Conservation (phyloP, 768 basidiomycete genomes). For the Mycena venus region DNA sequence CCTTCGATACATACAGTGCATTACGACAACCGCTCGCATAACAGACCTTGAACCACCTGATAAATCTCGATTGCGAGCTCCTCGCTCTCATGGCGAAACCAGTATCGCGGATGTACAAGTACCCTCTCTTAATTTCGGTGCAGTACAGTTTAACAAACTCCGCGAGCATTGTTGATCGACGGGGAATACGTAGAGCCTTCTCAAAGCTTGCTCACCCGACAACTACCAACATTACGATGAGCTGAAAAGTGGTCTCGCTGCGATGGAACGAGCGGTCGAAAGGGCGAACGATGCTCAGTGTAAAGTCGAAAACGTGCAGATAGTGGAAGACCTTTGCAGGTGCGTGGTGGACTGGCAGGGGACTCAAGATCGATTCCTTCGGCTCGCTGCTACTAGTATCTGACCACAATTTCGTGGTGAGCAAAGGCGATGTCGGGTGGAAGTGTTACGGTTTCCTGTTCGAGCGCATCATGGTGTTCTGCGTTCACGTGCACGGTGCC, state of each 20-base stretch:
- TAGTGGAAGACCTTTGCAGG: conserved; percentile 83
- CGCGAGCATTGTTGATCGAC: background rate
- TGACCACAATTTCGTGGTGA: conserved; percentile 96
- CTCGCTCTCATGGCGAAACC: no score
- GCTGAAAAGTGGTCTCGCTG: conserved; percentile 83
- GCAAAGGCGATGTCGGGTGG: conserved; percentile 92
- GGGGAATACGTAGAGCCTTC: background rate
- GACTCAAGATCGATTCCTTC: conserved; percentile 92
- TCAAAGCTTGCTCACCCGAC: conserved; percentile 50
- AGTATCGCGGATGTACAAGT: background rate
- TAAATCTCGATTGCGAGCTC: no score
- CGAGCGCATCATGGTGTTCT: conserved; percentile 97
- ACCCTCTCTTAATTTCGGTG: background rate
- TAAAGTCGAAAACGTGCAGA: conserved; percentile 86
- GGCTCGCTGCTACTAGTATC: conserved; percentile 94
- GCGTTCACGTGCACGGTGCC: conserved; percentile 79
- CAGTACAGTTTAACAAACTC: background rate
- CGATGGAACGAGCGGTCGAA: conserved; percentile 92
- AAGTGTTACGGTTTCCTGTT: conserved; percentile 99
- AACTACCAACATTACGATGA: conserved; percentile 82
- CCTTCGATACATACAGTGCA: background rate
- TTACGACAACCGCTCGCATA: conserved; percentile 64
- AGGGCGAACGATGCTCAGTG: conserved; percentile 87
- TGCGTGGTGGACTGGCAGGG: conserved; percentile 99
- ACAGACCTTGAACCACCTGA: conserved; percentile 40